A percentile compares a stretch with the other conserved stretches of the same genome.
Evolutionary conservation across 768 basidiomycete species (phyloP).

Genomic region (Hygrophorus pudorinus): DNA sequence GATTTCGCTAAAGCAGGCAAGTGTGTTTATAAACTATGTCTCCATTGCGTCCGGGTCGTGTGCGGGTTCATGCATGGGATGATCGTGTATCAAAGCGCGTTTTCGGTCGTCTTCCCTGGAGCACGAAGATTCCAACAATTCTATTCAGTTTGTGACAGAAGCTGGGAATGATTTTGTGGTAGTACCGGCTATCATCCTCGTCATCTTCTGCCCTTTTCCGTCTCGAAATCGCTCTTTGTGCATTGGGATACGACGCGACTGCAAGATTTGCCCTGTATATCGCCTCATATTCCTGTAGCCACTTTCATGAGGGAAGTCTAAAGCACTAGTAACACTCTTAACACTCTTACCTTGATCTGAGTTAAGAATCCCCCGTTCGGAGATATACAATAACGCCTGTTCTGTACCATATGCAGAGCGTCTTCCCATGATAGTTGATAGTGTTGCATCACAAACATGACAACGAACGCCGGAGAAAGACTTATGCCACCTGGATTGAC

Average conservation of each 20-base stretch:
- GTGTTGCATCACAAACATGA: conserved; percentile 90
- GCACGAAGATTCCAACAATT: background rate
- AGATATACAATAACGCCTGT: conserved; percentile 86
- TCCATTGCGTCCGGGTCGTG: conserved; percentile 42
- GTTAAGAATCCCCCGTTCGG: conserved; percentile 88
- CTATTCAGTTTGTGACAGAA: conserved; percentile 2
- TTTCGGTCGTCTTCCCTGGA: conserved; percentile 38
- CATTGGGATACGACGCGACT: conserved; percentile 44
- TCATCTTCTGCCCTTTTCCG: conserved; percentile 73
- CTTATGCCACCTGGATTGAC: conserved; percentile 63
- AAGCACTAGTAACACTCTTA: background rate
- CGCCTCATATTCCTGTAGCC: conserved; percentile 76
- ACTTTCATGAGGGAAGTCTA: background rate
- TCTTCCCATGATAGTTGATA: conserved; percentile 80
- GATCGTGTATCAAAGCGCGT: conserved; percentile 27
- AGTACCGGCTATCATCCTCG: conserved; percentile 39
- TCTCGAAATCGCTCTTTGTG: conserved; percentile 34
- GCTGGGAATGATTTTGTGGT: conserved; percentile 8
- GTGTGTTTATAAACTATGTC: conserved; percentile 22
- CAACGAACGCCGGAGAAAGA: conserved; percentile 79
- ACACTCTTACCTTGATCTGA: conserved; percentile 67
- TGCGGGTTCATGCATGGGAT: conserved; percentile 14
- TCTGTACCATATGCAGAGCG: conserved; percentile 80
- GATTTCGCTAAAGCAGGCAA: conserved; percentile 4
- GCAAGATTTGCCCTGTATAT: conserved; percentile 78